phyloP scores from a whole-genome alignment of 148 eudicot genomes.

The Cornus controversa region DNA sequence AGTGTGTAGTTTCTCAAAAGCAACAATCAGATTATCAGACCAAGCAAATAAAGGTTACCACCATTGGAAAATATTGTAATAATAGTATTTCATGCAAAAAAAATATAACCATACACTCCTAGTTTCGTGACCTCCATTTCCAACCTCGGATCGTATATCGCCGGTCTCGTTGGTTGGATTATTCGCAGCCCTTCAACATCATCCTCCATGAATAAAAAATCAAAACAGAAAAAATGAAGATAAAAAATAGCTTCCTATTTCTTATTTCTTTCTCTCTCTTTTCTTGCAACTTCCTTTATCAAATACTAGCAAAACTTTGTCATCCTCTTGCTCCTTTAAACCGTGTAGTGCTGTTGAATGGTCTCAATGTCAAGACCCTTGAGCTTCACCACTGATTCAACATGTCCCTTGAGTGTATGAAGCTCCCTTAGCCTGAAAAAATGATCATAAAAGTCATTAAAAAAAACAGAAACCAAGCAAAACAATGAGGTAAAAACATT shows the following conservation, averaged over 20 bases:
- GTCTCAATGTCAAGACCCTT: constrained; percentile 75
- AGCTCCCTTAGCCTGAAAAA: constrained; percentile 63
- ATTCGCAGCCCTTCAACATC: constrained; percentile 17
- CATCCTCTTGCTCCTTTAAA: constrained; percentile 13
- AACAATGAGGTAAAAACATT: background rate
- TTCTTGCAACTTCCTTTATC: constrained; percentile 9
- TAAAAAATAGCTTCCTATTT: constrained; percentile 14
- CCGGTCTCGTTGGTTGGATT: constrained; percentile 11
- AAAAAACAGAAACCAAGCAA: background rate
- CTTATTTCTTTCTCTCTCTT: background rate
- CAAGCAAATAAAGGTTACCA: background rate
- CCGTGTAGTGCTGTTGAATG: constrained; percentile 60
- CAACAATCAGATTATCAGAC: background rate
- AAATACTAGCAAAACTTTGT: constrained; percentile 14
- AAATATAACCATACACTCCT: background rate
- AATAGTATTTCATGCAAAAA: background rate
- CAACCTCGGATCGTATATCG: constrained; percentile 6
- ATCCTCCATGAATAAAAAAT: constrained; percentile 15
- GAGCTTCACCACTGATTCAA: constrained; percentile 78
- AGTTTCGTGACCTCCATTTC: background rate
- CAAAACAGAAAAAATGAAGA: constrained; percentile 9
- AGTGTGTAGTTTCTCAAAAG: background rate
- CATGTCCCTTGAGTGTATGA: constrained; percentile 75
- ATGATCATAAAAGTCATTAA: background rate
- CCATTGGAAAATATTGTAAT: background rate